phyloP scores from a whole-genome alignment of 257 asterid species.

The Jaltomata sinuosa region DNA sequence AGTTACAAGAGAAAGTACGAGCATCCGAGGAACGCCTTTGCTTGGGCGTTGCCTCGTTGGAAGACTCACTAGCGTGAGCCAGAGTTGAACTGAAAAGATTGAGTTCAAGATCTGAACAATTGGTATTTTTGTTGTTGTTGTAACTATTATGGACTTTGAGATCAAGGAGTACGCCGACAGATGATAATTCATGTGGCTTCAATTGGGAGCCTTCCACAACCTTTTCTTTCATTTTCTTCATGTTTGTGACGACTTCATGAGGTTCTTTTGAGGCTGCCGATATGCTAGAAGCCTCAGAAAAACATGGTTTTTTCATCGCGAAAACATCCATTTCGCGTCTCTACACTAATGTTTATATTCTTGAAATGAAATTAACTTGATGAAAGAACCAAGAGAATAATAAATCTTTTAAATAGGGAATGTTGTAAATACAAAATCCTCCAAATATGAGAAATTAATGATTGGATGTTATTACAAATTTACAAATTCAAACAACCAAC shows the following conservation, averaged over 20 bases:
- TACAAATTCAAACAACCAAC: neutral
- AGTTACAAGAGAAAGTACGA: slow-evolving; percentile 42
- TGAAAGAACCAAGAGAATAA: neutral
- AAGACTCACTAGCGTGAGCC: neutral
- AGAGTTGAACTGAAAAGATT: slow-evolving; percentile 25
- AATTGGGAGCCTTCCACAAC: neutral
- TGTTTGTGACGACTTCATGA: neutral
- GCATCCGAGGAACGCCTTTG: slow-evolving; percentile 8
- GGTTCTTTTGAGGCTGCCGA: slow-evolving; percentile 36
- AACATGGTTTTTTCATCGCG: slow-evolving; percentile 15
- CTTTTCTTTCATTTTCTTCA: slow-evolving; percentile 6
- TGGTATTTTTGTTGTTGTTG: neutral
- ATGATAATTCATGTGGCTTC: neutral
- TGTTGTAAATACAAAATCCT: neutral
- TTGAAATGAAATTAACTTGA: neutral
- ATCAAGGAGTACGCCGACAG: slow-evolving; percentile 22
- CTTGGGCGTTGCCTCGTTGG: slow-evolving; percentile 9
- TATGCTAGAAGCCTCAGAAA: slow-evolving; percentile 40
- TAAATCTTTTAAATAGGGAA: neutral
- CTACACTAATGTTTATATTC: neutral
- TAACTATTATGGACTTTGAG: slow-evolving; percentile 26
- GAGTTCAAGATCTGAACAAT: slow-evolving; percentile 23
- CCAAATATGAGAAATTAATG: neutral
- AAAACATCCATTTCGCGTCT: neutral
- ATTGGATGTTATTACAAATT: neutral